These are phyloP conservation scores for Brasilioporus rufonigricans DNA, from an alignment of 768 basidiomycete species.

Conservation along the genomic window DNA sequence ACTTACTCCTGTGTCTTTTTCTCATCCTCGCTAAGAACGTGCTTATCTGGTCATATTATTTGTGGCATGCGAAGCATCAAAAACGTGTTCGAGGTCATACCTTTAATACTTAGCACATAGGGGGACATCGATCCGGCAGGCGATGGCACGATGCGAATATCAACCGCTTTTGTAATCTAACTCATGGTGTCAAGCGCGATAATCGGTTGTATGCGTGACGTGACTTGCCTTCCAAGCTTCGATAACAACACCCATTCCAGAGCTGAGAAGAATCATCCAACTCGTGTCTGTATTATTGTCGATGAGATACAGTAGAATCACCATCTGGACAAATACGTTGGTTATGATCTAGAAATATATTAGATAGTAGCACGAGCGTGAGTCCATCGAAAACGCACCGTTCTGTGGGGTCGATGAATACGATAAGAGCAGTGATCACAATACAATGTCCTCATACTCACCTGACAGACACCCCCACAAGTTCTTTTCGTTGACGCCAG, in stretches of 20 bases:
- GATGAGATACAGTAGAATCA: constrained; percentile 90
- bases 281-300: constrained; percentile 95
- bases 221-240: constrained; percentile 89
- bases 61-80: constrained; percentile 11
- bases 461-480: constrained; percentile 94
- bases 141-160: constrained; percentile 67
- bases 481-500: constrained; percentile 92
- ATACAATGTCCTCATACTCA: constrained; percentile 33
- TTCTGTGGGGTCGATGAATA: constrained; percentile 37
- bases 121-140: constrained; percentile 68
- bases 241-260: constrained; percentile 75
- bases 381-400: constrained; percentile 41
- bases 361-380: constrained; percentile 12
- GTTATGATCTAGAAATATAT: constrained; percentile 60
- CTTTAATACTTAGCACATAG: constrained; percentile 79
- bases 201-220: constrained; percentile 2
- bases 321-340: constrained; percentile 89
- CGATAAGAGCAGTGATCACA: constrained; percentile 15
- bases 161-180: constrained; percentile 87
- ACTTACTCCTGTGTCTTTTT: constrained; percentile 94
- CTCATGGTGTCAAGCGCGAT: constrained; percentile 15
- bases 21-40: constrained; percentile 94
- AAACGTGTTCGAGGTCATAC: constrained; percentile 39
- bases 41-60: constrained; percentile 63
- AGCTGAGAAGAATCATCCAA: constrained; percentile 95